A percentile compares a stretch with the other conserved stretches of the same genome.
phyloP scores from a whole-genome alignment of 768 basidiomycete genomes.

The Boletus edulis region DNA sequence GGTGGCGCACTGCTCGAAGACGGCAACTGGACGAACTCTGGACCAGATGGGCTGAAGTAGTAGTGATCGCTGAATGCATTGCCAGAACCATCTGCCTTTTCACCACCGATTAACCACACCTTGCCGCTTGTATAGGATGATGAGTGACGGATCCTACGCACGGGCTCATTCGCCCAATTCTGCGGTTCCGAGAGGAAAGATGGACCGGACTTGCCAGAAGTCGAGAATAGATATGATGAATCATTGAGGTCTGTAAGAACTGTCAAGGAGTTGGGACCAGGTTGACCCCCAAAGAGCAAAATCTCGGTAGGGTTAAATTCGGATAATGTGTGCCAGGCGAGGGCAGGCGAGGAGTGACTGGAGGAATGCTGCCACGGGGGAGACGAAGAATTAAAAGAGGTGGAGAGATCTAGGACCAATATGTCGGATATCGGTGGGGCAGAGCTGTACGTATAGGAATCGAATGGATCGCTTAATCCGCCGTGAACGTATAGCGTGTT shows the following conservation, averaged over 20 bases:
- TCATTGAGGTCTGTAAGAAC: constrained; percentile 53
- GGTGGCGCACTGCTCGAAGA: constrained; percentile 52
- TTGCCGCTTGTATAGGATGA: constrained; percentile 49
- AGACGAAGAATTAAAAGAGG: constrained; percentile 53
- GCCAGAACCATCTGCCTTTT: constrained; percentile 77
- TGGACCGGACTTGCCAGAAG: constrained; percentile 37
- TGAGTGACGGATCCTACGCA: constrained; percentile 75
- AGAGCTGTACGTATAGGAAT: constrained; percentile 67
- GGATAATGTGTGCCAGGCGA: constrained; percentile 81
- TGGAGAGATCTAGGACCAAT: constrained; percentile 62
- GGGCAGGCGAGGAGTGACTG: constrained; percentile 49
- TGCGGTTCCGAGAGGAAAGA: constrained; percentile 46
- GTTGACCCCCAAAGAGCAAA: constrained; percentile 76
- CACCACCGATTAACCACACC: constrained; percentile 76
- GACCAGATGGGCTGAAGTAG: constrained; percentile 49
- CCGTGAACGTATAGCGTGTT: constrained; percentile 71
- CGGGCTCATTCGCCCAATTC: constrained; percentile 65
- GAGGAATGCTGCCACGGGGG: constrained; percentile 70
- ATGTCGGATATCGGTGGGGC: constrained; percentile 74
- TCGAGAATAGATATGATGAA: constrained; percentile 59
- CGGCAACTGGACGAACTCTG: constrained; percentile 56
- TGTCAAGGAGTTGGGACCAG: constrained; percentile 54
- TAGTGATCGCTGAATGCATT: constrained; percentile 62
- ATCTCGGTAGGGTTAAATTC: constrained; percentile 52
- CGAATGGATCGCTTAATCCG: constrained; percentile 73